phyloP scores from a whole-genome alignment of 768 basidiomycete genomes.

The Rhizopogon roseolus region DNA sequence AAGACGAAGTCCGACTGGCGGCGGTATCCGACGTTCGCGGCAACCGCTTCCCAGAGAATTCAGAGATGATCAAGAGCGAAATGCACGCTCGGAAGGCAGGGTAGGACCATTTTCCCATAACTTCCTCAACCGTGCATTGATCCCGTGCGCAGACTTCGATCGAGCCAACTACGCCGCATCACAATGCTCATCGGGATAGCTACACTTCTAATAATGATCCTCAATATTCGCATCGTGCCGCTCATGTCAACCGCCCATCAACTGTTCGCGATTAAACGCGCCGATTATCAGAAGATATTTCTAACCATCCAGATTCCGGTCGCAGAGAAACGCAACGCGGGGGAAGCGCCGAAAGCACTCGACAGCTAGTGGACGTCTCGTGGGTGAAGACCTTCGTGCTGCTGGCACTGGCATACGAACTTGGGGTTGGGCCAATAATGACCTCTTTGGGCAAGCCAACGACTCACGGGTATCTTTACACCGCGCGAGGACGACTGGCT shows the following conservation, averaged over 20 bases:
- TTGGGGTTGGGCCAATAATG: no score
- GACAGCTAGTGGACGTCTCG: no score
- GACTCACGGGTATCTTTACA: constrained; percentile 11
- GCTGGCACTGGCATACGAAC: constrained; percentile 5
- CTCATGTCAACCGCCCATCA: constrained; percentile 33
- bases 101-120: constrained; percentile 24
- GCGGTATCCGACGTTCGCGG: constrained; percentile 32
- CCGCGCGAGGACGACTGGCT: constrained; percentile 5
- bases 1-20: constrained; percentile 43
- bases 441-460: no score
- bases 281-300: constrained; percentile 48
- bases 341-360: constrained; percentile 68
- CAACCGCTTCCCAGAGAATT: constrained; percentile 52
- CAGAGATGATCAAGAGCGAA: constrained; percentile 25
- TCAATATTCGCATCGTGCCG: constrained; percentile 25
- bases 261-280: constrained; percentile 45
- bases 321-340: constrained; percentile 52
- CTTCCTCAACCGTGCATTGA: constrained; percentile 3
- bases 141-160: constrained; percentile 19
- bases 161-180: constrained; percentile 38
- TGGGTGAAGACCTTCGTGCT: no score
- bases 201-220: constrained; percentile 13
- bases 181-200: constrained; percentile 18
- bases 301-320: constrained; percentile 29
- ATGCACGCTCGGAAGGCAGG: constrained; percentile 31